Evolutionary conservation across 768 basidiomycete species (phyloP), one percentile per base, ranked within the genome.

Genomic region (Hypholoma sublateritium): DNA sequence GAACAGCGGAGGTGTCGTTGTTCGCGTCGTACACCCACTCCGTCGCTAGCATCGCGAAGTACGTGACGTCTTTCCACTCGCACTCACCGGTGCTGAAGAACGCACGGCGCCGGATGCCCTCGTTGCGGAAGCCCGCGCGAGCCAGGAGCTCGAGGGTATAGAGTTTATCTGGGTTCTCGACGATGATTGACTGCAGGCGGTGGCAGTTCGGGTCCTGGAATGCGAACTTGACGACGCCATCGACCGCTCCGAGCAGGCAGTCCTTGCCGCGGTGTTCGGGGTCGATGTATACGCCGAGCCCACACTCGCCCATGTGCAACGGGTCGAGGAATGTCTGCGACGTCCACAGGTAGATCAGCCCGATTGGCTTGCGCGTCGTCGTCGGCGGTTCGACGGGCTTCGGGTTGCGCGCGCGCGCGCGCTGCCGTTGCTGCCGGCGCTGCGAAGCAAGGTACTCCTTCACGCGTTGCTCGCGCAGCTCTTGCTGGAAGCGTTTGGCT

Each of bases 61-160:
- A 81, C 1, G 82, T 84, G 22, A 82, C 79, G 57, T 87, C 84
- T 59, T 79, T 84, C 83, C 83, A 87, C 45, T 76, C 70, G 1
- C 63, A 52, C 1, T 72, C 73, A 54, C 78, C 58, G 4, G 76
- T 72, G 58, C 78, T 78, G 63, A 68, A 80, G 53, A 84, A 80
- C 0, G 81, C 76, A 43, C 81, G 77, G 32, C 87, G 80, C 42
- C 80, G 79, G 8, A 76, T 81, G 45, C 88, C 88, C 69, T 91
- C 88, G 57, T 85, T 80, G 6, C 68, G 67, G 64, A 91, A 88
- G 8, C 83, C 82, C 69, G 57, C 55, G 44, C 74, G 67, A 6
- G 82, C 77, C 60, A 88, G 84, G 12, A 88, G 65, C 14, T 71
- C 71, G 24, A 80, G 62, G 1, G 77, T 77, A 28, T 65, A 68